phyloP scores from a whole-genome alignment of 306 rosid species.

The Rosa chinensis region DNA sequence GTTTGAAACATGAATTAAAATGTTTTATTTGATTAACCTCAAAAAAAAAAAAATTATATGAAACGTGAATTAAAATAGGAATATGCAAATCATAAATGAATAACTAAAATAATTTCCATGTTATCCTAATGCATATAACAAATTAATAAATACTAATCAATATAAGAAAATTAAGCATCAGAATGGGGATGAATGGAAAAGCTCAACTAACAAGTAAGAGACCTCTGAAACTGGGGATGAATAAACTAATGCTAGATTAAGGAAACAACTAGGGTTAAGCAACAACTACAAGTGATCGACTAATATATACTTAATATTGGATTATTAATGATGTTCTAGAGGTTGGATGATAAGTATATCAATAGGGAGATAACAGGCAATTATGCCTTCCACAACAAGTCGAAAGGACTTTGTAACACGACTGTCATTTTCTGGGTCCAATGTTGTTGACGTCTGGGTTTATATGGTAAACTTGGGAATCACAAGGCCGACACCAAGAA shows the following conservation, averaged over 20 bases:
- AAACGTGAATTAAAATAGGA: neutral
- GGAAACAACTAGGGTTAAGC: neutral
- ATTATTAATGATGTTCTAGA: neutral
- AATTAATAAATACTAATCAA: neutral
- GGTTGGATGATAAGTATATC: neutral
- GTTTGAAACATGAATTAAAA: neutral
- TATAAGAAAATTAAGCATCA: neutral
- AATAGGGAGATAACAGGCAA: neutral
- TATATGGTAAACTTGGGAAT: neutral
- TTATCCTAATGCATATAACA: neutral
- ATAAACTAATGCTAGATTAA: neutral
- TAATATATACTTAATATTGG: neutral
- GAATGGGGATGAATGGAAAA: neutral
- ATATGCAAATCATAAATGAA: neutral
- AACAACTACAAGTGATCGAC: neutral
- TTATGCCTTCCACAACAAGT: neutral
- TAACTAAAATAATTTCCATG: neutral
- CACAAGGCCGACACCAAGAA: neutral
- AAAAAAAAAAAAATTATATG: neutral
- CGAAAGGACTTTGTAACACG: no score
- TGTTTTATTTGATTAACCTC: no score
- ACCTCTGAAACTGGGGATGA: neutral
- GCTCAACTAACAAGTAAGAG: neutral
- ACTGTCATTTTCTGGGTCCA: neutral
- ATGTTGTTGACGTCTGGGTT: neutral